Base-by-base conservation (phyloP, 2,329 filamentous ascomycete species). In the Fusarium burgessii region DNA sequence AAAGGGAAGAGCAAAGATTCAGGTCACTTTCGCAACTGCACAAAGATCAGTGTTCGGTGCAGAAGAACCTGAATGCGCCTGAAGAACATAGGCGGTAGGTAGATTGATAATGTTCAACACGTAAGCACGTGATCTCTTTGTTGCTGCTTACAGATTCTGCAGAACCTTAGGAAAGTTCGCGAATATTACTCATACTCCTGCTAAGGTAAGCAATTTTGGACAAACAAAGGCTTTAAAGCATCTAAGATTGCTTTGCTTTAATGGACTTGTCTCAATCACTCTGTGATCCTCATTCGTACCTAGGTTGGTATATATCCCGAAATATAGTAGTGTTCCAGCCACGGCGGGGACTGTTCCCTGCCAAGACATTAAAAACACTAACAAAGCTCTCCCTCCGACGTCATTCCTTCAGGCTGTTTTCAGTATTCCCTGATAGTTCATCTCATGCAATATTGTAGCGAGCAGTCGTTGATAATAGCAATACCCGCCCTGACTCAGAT, bases 311-410 rank as follows among this genome's bases (percentile, higher is more conserved):
- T 47, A 15, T 14, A 13, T 38, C 36, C 29, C 36, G 45, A 33
- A 32, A n/a, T n/a, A 25, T 15, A 52, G 45, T 36, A 66, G 47
- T 66, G 54, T 52, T 60, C 54, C 40, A 66, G 54, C 63, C 62
- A 61, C 46, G 47, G 62, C 38, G 63, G 63, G 45, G 40, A 36
- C 45, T 56, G 7, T 33, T 55, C 36, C 27, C 14, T 33, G 42
- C 46, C 55, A 67, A 62, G 47, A 40, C 36, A 7, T 54, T 49
- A 40, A 32, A 23, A 46, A 35, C 46, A 38, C 62, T 49, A 40
- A 42, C 17, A 41, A 40, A 43, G 35, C 43, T 66, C 43, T 58
- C 41, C 56, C 35, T 62, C 49, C 49, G 56, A 68, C 62, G 62
- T 62, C 63, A 67, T 62, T 57, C 20, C 40, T 46, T 35, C 52